Percentiles rank a stretch among this genome's conserved stretches.
These are phyloP conservation scores for Verbena officinalis DNA, from an alignment of 257 asterid species.

Conservation along the genomic window DNA sequence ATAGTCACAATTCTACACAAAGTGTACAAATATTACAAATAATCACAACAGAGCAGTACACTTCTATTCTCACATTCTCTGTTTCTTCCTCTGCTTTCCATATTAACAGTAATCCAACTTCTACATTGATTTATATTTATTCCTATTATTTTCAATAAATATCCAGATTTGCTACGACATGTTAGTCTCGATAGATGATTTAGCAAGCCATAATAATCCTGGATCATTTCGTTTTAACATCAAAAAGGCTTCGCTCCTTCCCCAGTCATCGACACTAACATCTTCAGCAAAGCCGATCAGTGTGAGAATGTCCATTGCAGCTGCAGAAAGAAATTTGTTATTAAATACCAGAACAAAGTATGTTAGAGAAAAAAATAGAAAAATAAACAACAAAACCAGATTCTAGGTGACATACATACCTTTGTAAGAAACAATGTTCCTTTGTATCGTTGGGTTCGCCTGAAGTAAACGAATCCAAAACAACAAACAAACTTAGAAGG, in stretches of 20 bases:
- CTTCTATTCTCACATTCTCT: neutral
- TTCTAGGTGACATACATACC: conserved; percentile 45
- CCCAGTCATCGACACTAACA: conserved; percentile 37
- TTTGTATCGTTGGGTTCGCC: conserved; percentile 79
- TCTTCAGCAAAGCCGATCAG: conserved; percentile 78
- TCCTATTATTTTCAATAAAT: too few relatives aligned
- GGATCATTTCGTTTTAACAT: conserved; percentile 82
- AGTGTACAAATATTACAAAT: neutral
- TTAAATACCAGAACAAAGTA: neutral
- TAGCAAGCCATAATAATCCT: conserved; percentile 89
- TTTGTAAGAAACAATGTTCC: conserved; percentile 55
- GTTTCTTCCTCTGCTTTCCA: neutral
- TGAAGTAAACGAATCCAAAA: conserved; percentile 41
- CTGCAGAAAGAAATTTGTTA: conserved; percentile 42
- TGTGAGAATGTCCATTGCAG: conserved; percentile 67
- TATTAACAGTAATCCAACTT: neutral
- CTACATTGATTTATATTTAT: neutral
- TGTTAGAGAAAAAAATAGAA: neutral
- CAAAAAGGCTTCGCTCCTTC: conserved; percentile 56
- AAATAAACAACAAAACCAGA: neutral
- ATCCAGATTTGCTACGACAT: conserved; percentile 23
- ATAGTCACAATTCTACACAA: too few relatives aligned
- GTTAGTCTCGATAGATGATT: conserved; percentile 61
- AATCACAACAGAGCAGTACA: neutral
- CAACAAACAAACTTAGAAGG: conserved; percentile 17